Base-by-base conservation (phyloP, 345 rosid genomes). In the Arabis alpina region DNA sequence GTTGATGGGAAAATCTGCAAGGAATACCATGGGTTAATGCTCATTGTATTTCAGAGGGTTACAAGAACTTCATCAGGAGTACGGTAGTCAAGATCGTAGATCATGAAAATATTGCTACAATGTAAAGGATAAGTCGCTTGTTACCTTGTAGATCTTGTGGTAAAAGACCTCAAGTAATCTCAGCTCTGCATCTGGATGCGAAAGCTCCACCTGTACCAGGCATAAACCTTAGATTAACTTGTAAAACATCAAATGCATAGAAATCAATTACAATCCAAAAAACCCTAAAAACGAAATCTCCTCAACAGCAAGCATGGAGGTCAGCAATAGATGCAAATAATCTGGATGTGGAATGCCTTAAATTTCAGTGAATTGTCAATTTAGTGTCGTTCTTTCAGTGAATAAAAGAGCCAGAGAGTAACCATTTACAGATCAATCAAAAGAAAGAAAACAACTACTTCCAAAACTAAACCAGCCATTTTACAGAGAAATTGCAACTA, bases 61-160 rank as follows among this genome's bases (percentile, higher is more conserved):
- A 41, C 54, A 43, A 52, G 25, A 65, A 30, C 40, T 65, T 27
- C 48, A 30, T 66, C 55, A 61, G 27, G 24, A 49, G 47, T 37
- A 60, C 10, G 13, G 25, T 27, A 58, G 39, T 58, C n/a, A 32
- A 59, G 27, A 14, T 42, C 9, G 25, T 52, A 42, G 4, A 44
- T 58, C 54, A 25, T 54, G 28, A 49, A 34, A 57, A 50, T 15
- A 36, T 44, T 36, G 37, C 43, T 68, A 65, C 53, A 48, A 56
- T 44, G 71, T 54, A 41, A 54, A 34, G 15, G 8, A 66, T 24
- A 37, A 61, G 19, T 55, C 19, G 28, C 61, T 59, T 62, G 54
- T 39, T 76, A 91, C 99, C 96, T 91, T 94, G 66, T 88, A 91
- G 64, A 94, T 94, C 81, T 90, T 94, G 88, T 92, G 96, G 79